Evolutionary conservation across 352 stramenopile species (phyloP).

Genomic region (Pythium rishiriense): DNA sequence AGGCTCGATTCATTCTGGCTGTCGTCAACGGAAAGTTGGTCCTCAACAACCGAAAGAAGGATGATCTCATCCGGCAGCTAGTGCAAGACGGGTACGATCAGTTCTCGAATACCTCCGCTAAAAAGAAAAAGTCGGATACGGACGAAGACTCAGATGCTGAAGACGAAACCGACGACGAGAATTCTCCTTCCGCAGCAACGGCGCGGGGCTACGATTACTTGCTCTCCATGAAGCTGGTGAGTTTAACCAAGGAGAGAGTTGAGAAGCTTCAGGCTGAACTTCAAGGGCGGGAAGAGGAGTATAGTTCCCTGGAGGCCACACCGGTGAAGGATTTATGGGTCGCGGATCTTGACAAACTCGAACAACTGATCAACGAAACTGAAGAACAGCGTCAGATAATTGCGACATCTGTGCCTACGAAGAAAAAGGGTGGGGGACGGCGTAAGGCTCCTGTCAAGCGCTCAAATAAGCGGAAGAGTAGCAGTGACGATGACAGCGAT

Average conservation of each 20-base stretch:
- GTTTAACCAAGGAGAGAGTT: conserved; percentile 93
- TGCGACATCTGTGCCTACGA: conserved; percentile 62
- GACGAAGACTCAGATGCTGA: conserved; percentile 44
- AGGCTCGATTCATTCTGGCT: conserved; percentile 94
- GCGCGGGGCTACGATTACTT: conserved; percentile 93
- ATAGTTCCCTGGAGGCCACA: conserved; percentile 76
- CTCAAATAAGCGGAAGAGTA: conserved; percentile 55
- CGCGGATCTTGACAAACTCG: conserved; percentile 91
- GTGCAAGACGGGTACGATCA: conserved; percentile 89
- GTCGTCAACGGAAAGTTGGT: conserved; percentile 92
- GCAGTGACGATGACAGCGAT: conserved; percentile 42
- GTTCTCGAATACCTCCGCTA: conserved; percentile 32
- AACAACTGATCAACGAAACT: conserved; percentile 66
- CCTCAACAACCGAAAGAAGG: conserved; percentile 94
- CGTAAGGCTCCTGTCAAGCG: conserved; percentile 35
- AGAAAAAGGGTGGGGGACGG: conserved; percentile 39
- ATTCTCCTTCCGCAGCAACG: conserved; percentile 27
- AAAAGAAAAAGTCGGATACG: conserved; percentile 53
- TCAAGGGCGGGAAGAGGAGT: conserved; percentile 81
- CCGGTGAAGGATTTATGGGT: conserved; percentile 92
- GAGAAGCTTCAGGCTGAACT: conserved; percentile 90
- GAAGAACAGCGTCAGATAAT: conserved; percentile 59
- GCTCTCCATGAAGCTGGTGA: conserved; percentile 94
- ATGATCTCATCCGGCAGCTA: conserved; percentile 91
- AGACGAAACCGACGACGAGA: conserved; percentile 50